Percentiles rank a stretch among this genome's conserved stretches.
phyloP scores from a whole-genome alignment of 228 moss, liverwort and hornwort species.

The Sphagnum magellanicum region DNA sequence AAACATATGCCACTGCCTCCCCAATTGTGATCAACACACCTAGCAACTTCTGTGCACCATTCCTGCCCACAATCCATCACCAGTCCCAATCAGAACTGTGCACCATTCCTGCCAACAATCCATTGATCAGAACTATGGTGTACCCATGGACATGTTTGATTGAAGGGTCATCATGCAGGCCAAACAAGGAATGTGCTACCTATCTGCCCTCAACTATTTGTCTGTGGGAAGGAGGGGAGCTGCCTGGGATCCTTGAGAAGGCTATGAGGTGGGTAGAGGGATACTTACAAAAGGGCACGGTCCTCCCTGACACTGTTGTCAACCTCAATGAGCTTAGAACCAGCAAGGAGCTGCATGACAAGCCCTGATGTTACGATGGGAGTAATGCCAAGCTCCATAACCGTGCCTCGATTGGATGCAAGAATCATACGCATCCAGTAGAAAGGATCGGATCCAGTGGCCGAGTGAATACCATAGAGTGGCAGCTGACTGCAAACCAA shows the following conservation, averaged over 20 bases:
- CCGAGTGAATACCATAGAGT: conserved; percentile 85
- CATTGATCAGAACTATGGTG: no score
- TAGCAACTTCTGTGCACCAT: conserved; percentile 93
- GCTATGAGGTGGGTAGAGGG: no score
- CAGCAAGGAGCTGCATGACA: conserved; percentile 91
- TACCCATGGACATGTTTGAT: no score
- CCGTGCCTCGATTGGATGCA: conserved; percentile 86
- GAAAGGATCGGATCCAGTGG: conserved; percentile 87
- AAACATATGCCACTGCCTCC: conserved; percentile 90
- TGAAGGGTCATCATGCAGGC: no score
- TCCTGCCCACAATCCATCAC: conserved; percentile 30
- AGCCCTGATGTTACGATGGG: conserved; percentile 90
- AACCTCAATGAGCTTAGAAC: conserved; percentile 95
- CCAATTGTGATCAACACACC: conserved; percentile 95
- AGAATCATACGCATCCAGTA: conserved; percentile 97
- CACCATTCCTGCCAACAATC: not conserved
- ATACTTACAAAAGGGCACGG: conserved; percentile 81
- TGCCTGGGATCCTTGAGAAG: no score
- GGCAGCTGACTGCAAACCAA: conserved; percentile 93
- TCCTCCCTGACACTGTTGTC: conserved; percentile 98
- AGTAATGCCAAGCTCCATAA: conserved; percentile 97
- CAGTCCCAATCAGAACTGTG: not conserved
- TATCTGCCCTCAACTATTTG: no score
- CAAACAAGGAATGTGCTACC: no score
- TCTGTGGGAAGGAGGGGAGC: no score